Evolutionary conservation across 129 eudicot species (phyloP).

Genomic region (Helichrysum umbraculigerum): DNA sequence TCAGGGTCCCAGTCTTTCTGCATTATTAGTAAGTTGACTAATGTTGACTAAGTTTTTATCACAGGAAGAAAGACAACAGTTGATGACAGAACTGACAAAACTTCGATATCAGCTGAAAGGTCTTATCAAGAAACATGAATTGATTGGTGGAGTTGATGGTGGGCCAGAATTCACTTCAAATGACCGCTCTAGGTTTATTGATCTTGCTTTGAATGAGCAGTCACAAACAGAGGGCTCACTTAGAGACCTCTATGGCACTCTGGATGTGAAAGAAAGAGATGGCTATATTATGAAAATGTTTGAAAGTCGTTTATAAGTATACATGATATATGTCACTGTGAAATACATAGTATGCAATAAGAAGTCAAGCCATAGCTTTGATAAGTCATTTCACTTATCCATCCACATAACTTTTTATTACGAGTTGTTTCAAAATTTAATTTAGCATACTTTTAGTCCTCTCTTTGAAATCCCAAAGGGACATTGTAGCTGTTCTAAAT

Average conservation of each 20-base stretch:
- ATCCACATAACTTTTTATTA: no score
- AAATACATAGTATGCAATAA: no score
- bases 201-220: conserved; percentile 37
- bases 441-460: no score
- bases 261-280: conserved; percentile 42
- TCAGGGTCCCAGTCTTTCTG: neutral
- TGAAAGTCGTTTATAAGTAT: no score
- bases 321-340: no score
- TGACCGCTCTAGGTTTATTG: conserved; percentile 50
- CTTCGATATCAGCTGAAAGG: conserved; percentile 44
- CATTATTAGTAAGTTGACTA: neutral
- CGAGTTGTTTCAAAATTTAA: no score
- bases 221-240: conserved; percentile 39
- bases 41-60: conserved; percentile 9
- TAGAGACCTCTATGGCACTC: conserved; percentile 37
- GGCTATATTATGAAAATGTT: no score
- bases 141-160: conserved; percentile 24
- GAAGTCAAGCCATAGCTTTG: no score
- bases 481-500: no score
- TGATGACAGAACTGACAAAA: conserved; percentile 43
- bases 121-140: conserved; percentile 26
- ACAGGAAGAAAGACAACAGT: conserved; percentile 70
- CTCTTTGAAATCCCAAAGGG: no score
- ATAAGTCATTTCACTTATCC: no score
- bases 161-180: conserved; percentile 25